Evolutionary conservation across 108 stramenopile genomes (phyloP).

Genomic region (Aurantiochytrium sp.): DNA sequence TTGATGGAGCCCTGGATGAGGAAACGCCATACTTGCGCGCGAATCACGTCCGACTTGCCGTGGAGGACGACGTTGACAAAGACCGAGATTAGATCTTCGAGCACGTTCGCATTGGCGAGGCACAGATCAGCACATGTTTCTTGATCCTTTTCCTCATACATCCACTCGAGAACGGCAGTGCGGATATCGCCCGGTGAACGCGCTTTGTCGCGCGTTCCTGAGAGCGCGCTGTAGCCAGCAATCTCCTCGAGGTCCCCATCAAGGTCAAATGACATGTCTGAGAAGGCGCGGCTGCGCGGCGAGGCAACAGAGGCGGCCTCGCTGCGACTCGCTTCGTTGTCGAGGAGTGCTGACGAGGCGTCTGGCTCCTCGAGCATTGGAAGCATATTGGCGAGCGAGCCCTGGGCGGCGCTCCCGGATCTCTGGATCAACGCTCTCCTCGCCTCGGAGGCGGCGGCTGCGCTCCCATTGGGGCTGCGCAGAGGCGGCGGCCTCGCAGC

Average conservation of each 20-base stretch:
- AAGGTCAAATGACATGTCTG: neutral
- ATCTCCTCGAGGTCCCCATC: neutral
- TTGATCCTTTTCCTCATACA: slow-evolving; percentile 10
- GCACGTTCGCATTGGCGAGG: neutral
- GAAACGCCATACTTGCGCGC: neutral
- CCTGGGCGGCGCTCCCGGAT: neutral
- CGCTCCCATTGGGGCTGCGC: neutral
- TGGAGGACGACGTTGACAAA: slow-evolving; percentile 2
- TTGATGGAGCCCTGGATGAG: neutral
- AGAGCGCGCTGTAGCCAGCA: neutral
- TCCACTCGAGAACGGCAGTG: slow-evolving; percentile 15
- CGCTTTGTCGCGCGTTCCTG: neutral
- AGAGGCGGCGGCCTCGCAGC: neutral
- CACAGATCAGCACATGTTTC: neutral
- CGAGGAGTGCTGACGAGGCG: neutral
- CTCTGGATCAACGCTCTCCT: neutral
- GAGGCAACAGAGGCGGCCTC: too few species aligned
- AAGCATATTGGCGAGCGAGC: neutral
- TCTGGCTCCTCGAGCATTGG: neutral
- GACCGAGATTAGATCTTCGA: slow-evolving; percentile 7
- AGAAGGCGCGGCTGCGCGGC: neutral
- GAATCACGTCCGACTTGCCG: slow-evolving; percentile 15
- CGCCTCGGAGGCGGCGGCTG: neutral
- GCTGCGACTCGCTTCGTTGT: too few species aligned
- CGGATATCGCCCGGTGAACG: neutral